These are phyloP conservation scores for Platismatia glauca DNA, from an alignment of 495 filamentous ascomycete species.

Conservation along the genomic window DNA sequence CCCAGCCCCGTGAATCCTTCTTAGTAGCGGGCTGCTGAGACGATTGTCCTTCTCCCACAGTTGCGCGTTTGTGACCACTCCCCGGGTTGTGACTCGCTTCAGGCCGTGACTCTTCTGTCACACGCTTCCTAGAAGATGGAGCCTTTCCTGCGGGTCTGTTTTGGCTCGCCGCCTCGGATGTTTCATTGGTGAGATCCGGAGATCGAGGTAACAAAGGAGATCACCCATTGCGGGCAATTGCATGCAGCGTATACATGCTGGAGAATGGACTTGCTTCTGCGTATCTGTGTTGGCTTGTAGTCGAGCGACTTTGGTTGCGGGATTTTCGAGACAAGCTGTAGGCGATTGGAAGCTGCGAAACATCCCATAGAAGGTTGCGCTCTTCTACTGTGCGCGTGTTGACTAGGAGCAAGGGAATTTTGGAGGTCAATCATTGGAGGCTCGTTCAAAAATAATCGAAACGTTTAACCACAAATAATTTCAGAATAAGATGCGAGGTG, in stretches of 20 bases:
- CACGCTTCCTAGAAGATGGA: background rate
- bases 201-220: background rate
- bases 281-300: background rate
- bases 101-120: background rate
- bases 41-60: background rate
- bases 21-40: background rate
- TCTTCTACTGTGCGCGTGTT: background rate
- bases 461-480: no score
- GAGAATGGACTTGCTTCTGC: background rate
- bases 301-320: background rate
- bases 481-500: no score
- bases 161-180: background rate
- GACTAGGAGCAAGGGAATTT: background rate
- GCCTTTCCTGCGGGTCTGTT: background rate
- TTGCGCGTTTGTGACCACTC: background rate
- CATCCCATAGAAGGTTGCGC: background rate
- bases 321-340: background rate
- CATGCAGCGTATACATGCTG: background rate
- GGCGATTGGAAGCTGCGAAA: background rate
- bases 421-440: background rate
- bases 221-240: background rate
- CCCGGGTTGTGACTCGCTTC: background rate
- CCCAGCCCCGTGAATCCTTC: background rate
- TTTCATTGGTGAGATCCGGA: background rate
- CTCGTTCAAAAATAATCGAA: background rate